A percentile compares a stretch with the other conserved stretches of the same genome.
phyloP scores from a whole-genome alignment of 257 asterid genomes.

The Scutellaria baicalensis region DNA sequence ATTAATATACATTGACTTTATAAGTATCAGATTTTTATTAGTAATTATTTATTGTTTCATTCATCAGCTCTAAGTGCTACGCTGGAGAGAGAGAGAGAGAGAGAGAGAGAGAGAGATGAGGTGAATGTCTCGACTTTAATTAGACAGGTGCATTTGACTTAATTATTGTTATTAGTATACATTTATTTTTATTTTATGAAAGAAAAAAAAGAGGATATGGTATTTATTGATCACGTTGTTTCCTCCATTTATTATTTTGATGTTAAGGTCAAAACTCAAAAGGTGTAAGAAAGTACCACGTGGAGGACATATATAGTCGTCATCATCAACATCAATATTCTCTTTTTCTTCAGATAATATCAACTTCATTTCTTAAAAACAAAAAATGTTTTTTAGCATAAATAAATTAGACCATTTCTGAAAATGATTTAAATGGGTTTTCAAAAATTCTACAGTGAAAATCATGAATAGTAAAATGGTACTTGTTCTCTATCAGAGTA shows the following conservation, averaged over 20 bases:
- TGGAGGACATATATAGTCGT: neutral
- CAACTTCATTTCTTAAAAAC: no score
- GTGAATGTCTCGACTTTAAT: neutral
- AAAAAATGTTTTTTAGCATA: no score
- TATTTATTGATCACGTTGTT: neutral
- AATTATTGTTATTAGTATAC: neutral
- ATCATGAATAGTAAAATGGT: no score
- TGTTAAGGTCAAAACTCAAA: constrained; percentile 1
- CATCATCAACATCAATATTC: no score
- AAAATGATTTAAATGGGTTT: no score
- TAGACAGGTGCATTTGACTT: constrained; percentile 18
- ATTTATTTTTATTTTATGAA: neutral
- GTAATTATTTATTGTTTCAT: neutral
- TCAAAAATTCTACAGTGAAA: no score
- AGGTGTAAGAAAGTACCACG: constrained; percentile 16
- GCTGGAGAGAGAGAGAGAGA: neutral
- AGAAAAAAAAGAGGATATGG: neutral
- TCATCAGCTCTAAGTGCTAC: neutral
- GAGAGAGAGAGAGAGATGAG: neutral
- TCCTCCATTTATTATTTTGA: neutral
- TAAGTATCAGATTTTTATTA: neutral
- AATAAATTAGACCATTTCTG: no score
- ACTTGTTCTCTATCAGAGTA: no score
- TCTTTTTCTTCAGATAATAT: no score
- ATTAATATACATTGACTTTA: neutral